These are phyloP conservation scores for Phialocephala sp. DNA, from an alignment of 2,329 filamentous ascomycete genomes.

Conservation along the genomic window DNA sequence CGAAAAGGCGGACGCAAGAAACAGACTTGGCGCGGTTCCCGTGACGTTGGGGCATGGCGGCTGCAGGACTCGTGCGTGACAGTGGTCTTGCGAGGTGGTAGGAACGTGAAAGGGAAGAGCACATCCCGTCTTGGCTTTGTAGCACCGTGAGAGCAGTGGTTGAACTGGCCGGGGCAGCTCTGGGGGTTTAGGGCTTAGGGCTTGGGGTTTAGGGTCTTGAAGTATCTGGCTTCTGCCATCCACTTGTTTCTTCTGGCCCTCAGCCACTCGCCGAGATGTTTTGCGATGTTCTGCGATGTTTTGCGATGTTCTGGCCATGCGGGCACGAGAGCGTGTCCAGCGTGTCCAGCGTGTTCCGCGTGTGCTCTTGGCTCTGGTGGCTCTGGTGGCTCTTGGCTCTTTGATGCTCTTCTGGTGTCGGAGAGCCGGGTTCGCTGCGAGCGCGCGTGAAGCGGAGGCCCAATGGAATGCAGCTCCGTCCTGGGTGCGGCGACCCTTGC, in stretches of 20 bases:
- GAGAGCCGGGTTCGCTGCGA: background rate
- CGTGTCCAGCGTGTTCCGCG: background rate
- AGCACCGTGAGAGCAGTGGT: background rate
- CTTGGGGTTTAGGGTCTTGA: background rate
- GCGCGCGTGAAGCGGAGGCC: background rate
- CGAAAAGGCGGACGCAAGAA: background rate
- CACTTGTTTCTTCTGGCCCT: background rate
- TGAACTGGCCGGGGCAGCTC: background rate
- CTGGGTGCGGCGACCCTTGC: background rate
- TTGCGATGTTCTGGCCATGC: conserved; percentile 4
- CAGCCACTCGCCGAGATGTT: conserved; percentile 5
- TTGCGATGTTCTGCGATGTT: conserved; percentile 8
- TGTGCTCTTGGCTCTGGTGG: background rate
- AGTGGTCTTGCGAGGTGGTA: background rate
- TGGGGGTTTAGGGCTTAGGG: no score
- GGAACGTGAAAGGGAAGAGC: background rate
- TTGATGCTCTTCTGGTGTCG: background rate
- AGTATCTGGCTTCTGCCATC: background rate
- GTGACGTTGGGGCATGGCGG: background rate
- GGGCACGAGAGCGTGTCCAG: background rate
- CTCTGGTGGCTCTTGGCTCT: background rate
- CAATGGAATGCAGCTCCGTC: background rate
- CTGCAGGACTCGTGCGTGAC: background rate
- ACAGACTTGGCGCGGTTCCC: background rate
- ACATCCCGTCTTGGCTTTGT: conserved; percentile 7